Percentiles rank a stretch among this genome's conserved stretches.
Evolutionary conservation across 257 asterid genomes (phyloP).

Genomic region (Misopates orontium): DNA sequence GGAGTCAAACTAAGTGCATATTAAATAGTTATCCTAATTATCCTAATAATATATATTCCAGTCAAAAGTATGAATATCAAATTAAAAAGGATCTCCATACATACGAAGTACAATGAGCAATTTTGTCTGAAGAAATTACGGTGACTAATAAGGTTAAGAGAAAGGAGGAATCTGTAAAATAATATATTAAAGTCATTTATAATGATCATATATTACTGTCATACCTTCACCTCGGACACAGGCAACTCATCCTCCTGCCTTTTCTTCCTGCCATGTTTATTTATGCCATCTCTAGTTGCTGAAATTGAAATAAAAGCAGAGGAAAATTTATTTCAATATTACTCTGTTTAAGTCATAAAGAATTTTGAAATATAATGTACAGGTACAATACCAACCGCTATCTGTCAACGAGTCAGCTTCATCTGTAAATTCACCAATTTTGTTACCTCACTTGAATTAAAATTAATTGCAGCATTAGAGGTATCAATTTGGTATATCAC

Average conservation of each 20-base stretch:
- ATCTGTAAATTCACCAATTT: slow-evolving; percentile 34
- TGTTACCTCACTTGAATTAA: slow-evolving; percentile 36
- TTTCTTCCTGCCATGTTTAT: slow-evolving; percentile 32
- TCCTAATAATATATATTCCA: too few species aligned
- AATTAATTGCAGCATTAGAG: slow-evolving; percentile 40
- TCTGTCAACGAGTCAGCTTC: slow-evolving; percentile 26
- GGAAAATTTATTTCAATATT: slow-evolving; percentile 18
- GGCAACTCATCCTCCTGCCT: slow-evolving; percentile 32
- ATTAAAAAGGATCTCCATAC: neutral
- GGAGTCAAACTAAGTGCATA: too few species aligned
- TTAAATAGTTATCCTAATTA: too few species aligned
- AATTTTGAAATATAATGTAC: slow-evolving; percentile 11
- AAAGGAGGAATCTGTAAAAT: neutral
- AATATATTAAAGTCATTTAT: neutral
- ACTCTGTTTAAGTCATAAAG: neutral
- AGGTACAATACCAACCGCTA: slow-evolving; percentile 54
- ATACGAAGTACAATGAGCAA: slow-evolving; percentile 4
- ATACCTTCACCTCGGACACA: slow-evolving; percentile 44
- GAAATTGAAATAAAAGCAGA: slow-evolving; percentile 35
- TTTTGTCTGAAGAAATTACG: neutral
- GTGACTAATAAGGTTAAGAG: neutral
- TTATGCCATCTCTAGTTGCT: slow-evolving; percentile 43
- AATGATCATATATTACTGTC: slow-evolving; percentile 12
- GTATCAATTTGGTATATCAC: slow-evolving; percentile 66
- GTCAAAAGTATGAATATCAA: too few species aligned